Base-by-base conservation (phyloP, 2,329 filamentous ascomycete genomes). In the Aspergillus quadricinctus region DNA sequence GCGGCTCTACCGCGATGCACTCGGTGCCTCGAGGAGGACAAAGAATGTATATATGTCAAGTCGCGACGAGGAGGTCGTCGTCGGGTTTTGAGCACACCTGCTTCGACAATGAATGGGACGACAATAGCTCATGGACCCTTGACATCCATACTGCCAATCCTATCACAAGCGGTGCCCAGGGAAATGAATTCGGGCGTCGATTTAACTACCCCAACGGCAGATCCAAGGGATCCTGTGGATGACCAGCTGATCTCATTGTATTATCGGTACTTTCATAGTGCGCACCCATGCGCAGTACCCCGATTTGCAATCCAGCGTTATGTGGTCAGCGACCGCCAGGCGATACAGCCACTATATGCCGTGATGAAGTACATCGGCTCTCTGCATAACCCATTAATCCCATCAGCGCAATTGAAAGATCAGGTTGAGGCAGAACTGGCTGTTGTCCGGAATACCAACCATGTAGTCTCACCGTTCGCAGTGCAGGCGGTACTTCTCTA, bases 311-410 rank as follows among this genome's bases (percentile, higher is more conserved):
- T 63, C 31, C 54, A 55, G 19, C 50, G 29, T n/a, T 49, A 56
- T 14, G 41, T 58, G 37, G 57, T 45, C 19, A 50, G 51, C 28
- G 53, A 61, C 10, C 48, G 35, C n/a, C 29, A 10, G 6, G 23
- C 53, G 8, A 49, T 65, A 8, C 56, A 60, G n/a, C 57, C 62
- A 3, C 57, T 68, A 14, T 43, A 59, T n/a, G 40, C 57, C 3
- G 60, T 66, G 7, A 60, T 68, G 57, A 62, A 61, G 40, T 67
- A 61, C 48, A 65, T 69, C 25, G 66, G 65, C 19, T 63, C 62
- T 6, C 25, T 67, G 14, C 61, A 50, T 43, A 48, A 54, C 0
- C 31, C 54, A 28, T 58, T 53, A 7, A 43, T 54, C 14, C 14
- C 49, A n/a, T 51, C 48, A 10, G 19, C 53, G 3, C 21, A 29